Evolutionary conservation across 371 early-diverging fungal genomes (phyloP).

Genomic region (Mucor racemosus): DNA sequence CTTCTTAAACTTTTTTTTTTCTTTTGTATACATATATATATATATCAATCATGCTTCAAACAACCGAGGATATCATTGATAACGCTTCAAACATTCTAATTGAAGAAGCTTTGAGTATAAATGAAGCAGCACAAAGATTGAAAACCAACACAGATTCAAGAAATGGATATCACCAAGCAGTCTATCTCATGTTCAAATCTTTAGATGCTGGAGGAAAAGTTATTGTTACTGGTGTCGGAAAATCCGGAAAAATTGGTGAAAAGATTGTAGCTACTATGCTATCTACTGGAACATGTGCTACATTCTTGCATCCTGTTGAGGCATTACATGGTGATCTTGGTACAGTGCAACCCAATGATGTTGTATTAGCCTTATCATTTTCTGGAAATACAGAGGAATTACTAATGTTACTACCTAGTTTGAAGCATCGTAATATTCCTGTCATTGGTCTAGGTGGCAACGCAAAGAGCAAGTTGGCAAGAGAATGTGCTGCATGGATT

Average conservation of each 20-base stretch:
- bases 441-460: constrained; percentile 64
- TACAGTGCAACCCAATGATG: constrained; percentile 52
- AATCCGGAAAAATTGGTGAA: constrained; percentile 66
- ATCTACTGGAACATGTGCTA: constrained; percentile 60
- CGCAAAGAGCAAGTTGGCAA: constrained; percentile 53
- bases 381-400: constrained; percentile 71
- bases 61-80: constrained; percentile 24
- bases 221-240: constrained; percentile 70
- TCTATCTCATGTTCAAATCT: constrained; percentile 41
- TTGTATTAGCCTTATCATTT: constrained; percentile 63
- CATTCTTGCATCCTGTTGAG: constrained; percentile 67
- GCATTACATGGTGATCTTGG: constrained; percentile 73
- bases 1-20: constrained; percentile 3
- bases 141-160: constrained; percentile 21
- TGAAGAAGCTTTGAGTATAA: constrained; percentile 42
- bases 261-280: constrained; percentile 71
- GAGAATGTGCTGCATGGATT: constrained; percentile 64
- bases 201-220: constrained; percentile 56
- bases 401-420: constrained; percentile 46
- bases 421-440: constrained; percentile 50
- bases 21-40: background rate
- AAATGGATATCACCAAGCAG: constrained; percentile 47
- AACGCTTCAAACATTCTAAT: constrained; percentile 32
- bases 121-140: constrained; percentile 44
- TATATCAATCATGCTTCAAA: constrained; percentile 12